Evolutionary conservation across 257 asterid species (phyloP), one percentile per base, ranked within the genome.

Genomic region (Scutellaria galericulata): DNA sequence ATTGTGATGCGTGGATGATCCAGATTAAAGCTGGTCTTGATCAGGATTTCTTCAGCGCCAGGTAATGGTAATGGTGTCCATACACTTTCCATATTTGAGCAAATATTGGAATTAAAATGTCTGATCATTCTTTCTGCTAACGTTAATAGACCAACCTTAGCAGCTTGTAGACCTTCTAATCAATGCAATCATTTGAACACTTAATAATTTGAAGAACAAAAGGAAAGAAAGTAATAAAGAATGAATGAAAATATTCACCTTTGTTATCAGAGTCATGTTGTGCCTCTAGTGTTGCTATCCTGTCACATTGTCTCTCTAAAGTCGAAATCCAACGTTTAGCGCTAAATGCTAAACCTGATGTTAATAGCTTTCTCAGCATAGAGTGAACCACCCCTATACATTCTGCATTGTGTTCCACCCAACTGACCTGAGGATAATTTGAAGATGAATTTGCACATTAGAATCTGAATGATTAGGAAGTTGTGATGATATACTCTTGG

Each of bases 271-370:
- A 75, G 52, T 56, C 68, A 42, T 15, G 13, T 15, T 70, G 78
- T 14, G 68, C 51, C 52, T 80, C 82, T 62, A 73, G 15, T 46
- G 76, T 68, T n/a, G 82, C 66, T 9, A 53, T 58, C 42, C 83
- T 45, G 9, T 86, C 87, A 15, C 47, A 86, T 15, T 81, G 66
- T 47, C 81, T 77, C 79, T 84, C 86, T 52, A 88, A 54, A 41
- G 89, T 75, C 37, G 87, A 45, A 15, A 86, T 51, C 95, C 91
- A 84, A n/a, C 88, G 85, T 7, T 66, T 84, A 3, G 95, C 84
- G 7, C 80, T 70, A 57, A 79, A 84, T 37, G 84, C 81, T 18
- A 57, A 41, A 5, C 82, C 79, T 55, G 88, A 71, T 51, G 50
- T 41, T 59, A 81, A 59, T 46, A 70, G 46, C 14, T 55, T 68